Base-by-base conservation (phyloP, 2,329 filamentous ascomycete species). In the Phialocephala sp. region DNA sequence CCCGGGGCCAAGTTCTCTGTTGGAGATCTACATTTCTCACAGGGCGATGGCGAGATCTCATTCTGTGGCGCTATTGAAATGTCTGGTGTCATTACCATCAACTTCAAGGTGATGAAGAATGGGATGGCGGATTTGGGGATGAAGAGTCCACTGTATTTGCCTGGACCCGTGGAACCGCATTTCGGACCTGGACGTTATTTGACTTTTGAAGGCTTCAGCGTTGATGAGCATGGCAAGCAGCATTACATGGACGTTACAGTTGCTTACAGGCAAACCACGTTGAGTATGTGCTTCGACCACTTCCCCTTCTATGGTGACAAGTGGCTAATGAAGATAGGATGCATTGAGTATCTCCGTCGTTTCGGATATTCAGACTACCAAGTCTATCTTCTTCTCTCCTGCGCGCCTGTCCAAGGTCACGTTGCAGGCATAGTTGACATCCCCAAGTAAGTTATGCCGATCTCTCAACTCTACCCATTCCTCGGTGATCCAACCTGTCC, bases 21-120 rank as follows among this genome's bases (percentile, higher is more conserved):
- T 0, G 94, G 94, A 14, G 94, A 97, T 76, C 79, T 97, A 41
- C 93, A 96, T 78, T 96, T 95, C 78, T 89, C 87, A 4, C 91
- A 96, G 79, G 93, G 93, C 9, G 93, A 97, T 75, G 93, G 93
- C 8, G 93, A 97, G 76, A 96, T 97, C 66, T 92, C 89, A 2
- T 97, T 93, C 76, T 93, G 91, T 69, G 91, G 91, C 22, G 94
- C 93, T 6, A 97, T 97, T 73, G 94, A 97, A 78, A 97, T 97
- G 91, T 92, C 93, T 0, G 93, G 93, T 4, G 82, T 92, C 52
- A 97, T 97, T 72, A 97, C 93, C 2, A 86, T 97, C 78, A 97
- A 95, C 74, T 94, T 97, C 82, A 89, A 87, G 59, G 91, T 97
- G 18, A 89, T 97, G 82, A 96, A 95, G 77, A 85, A 87, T 69